Evolutionary conservation across 2,329 filamentous ascomycete species (phyloP).

Genomic region (Pseudocercospora pini-densiflorae): DNA sequence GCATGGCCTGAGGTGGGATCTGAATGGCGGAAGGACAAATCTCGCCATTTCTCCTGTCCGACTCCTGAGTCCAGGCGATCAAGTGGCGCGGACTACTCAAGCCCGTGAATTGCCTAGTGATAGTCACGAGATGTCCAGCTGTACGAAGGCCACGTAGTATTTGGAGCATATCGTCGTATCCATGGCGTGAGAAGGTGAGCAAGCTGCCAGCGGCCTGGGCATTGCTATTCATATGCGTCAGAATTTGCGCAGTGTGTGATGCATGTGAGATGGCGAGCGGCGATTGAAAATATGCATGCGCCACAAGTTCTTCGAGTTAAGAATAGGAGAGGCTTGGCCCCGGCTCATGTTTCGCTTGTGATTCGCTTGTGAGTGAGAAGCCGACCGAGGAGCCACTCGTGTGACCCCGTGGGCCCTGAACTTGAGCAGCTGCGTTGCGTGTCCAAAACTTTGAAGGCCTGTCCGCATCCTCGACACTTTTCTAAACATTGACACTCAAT

Average conservation of each 20-base stretch:
- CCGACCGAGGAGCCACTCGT: neutral
- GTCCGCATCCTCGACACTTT: neutral
- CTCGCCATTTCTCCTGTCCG: conserved; percentile 1
- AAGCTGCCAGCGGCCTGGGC: neutral
- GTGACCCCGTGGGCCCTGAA: neutral
- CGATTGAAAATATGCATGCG: too few relatives aligned
- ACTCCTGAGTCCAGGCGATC: neutral
- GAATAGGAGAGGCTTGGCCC: neutral
- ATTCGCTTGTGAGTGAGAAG: neutral
- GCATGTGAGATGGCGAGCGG: too few relatives aligned
- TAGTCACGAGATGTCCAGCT: neutral
- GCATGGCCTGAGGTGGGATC: neutral
- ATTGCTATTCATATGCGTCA: too few relatives aligned
- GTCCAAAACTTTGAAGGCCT: neutral
- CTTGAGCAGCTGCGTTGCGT: neutral
- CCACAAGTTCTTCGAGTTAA: neutral
- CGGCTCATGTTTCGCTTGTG: neutral
- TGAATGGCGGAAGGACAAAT: neutral
- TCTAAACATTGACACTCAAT: neutral
- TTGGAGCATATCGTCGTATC: neutral
- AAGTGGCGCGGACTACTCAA: neutral
- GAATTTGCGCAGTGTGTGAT: too few relatives aligned
- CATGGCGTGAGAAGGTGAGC: neutral
- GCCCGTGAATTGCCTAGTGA: neutral
- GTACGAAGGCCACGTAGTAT: neutral